Percentiles rank a stretch among this genome's conserved stretches.
Conservation (phyloP, 148 eudicot genomes). For the Camellia sinensis region DNA sequence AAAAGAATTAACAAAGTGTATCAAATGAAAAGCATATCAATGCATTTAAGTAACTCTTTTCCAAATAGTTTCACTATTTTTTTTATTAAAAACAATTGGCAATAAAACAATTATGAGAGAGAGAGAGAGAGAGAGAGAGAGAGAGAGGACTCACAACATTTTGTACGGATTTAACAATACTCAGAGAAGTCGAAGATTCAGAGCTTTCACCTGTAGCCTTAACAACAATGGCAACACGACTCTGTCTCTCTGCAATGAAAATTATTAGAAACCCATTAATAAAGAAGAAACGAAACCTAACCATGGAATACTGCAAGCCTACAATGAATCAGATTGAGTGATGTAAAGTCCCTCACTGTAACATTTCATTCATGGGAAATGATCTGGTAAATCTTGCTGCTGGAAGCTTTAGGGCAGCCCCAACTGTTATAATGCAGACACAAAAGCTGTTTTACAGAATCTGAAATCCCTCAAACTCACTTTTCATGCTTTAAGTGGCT, state of each 20-base stretch:
- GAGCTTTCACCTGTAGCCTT: slow-evolving; percentile 77
- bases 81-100: not conserved
- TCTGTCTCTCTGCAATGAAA: slow-evolving; percentile 46
- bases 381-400: not conserved
- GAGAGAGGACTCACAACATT: slow-evolving; percentile 58
- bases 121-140: slow-evolving; percentile 1
- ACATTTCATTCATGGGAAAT: not conserved
- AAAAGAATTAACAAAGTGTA: not conserved
- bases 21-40: not conserved
- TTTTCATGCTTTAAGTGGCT: not conserved
- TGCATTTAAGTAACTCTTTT: not conserved
- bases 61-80: not conserved
- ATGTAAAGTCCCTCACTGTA: not conserved
- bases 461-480: not conserved
- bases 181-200: slow-evolving; percentile 65
- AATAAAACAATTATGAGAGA: not conserved
- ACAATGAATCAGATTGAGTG: not conserved
- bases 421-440: not conserved
- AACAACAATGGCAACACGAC: slow-evolving; percentile 33
- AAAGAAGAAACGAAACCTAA: not conserved
- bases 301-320: no score
- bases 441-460: not conserved
- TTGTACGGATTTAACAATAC: slow-evolving; percentile 63
- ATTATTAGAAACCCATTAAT: slow-evolving; percentile 3
- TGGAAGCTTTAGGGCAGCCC: slow-evolving; percentile 1